Percentiles rank a stretch among this genome's conserved stretches.
phyloP scores from a whole-genome alignment of 108 stramenopile genomes.

The Aurantiochytrium sp. region DNA sequence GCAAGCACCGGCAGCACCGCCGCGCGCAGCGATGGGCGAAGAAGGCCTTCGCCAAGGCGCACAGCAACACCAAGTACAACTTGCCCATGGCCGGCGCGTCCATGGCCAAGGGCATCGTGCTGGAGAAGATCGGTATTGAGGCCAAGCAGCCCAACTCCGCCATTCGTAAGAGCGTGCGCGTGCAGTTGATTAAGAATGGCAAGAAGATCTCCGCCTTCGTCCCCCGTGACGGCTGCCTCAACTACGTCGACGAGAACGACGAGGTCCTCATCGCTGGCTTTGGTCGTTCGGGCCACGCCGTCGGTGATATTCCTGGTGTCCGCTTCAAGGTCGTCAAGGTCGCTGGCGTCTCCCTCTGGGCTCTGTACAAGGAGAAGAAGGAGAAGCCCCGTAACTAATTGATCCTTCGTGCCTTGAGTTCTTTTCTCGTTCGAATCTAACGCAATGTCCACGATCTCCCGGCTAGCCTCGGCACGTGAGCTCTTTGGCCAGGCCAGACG shows the following conservation, averaged over 20 bases:
- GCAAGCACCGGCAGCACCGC: conserved; percentile 97
- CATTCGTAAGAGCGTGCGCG: conserved; percentile 99
- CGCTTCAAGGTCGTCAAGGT: conserved; percentile 99
- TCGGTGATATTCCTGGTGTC: conserved; percentile 99
- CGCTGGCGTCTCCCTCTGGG: conserved; percentile 96
- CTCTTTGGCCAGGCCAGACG: too few species aligned
- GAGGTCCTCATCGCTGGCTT: conserved; percentile 99
- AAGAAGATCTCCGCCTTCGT: conserved; percentile 99
- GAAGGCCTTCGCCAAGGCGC: conserved; percentile 90
- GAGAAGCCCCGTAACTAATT: conserved; percentile 94
- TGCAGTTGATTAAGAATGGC: conserved; percentile 99
- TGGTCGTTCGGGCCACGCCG: conserved; percentile 98
- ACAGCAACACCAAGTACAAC: conserved; percentile 99
- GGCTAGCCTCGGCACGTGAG: too few species aligned
- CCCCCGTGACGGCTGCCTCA: conserved; percentile 99
- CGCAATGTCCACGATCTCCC: too few species aligned
- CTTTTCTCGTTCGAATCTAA: too few species aligned
- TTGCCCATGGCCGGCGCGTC: conserved; percentile 96
- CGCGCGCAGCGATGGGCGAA: conserved; percentile 91
- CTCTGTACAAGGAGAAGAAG: conserved; percentile 99
- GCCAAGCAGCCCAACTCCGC: conserved; percentile 99
- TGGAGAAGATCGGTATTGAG: conserved; percentile 99
- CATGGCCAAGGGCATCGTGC: conserved; percentile 99
- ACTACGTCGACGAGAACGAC: conserved; percentile 99
- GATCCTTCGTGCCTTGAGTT: neutral